phyloP scores from a whole-genome alignment of 331 rosid genomes.

The Rosa hybrid region DNA sequence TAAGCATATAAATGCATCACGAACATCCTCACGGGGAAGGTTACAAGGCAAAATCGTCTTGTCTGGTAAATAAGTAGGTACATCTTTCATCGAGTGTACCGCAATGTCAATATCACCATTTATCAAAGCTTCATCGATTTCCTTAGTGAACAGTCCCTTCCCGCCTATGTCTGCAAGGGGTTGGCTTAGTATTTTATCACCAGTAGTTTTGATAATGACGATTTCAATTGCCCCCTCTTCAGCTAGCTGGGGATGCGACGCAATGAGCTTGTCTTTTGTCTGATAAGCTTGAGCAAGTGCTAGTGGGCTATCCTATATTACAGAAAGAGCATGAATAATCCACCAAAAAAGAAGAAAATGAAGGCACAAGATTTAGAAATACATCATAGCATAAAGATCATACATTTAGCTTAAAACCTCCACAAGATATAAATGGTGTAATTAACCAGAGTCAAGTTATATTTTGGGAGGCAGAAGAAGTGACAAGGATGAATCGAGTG shows the following conservation, averaged over 20 bases:
- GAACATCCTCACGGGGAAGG: slow-evolving; percentile 85
- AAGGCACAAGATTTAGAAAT: neutral
- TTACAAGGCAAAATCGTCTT: slow-evolving; percentile 78
- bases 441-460: too few relatives aligned
- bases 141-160: slow-evolving; percentile 92
- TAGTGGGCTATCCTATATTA: slow-evolving; percentile 81
- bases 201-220: slow-evolving; percentile 80
- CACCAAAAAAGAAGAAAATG: slow-evolving; percentile 5
- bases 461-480: neutral
- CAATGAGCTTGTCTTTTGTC: slow-evolving; percentile 84
- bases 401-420: too few relatives aligned
- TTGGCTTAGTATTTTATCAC: slow-evolving; percentile 79
- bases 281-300: slow-evolving; percentile 93
- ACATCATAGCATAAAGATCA: too few relatives aligned
- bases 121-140: slow-evolving; percentile 86
- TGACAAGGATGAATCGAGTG: neutral
- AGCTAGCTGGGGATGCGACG: slow-evolving; percentile 68
- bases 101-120: slow-evolving; percentile 80
- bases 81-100: slow-evolving; percentile 96
- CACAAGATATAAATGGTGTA: too few relatives aligned
- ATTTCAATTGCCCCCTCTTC: slow-evolving; percentile 92
- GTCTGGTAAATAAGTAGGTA: slow-evolving; percentile 81
- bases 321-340: slow-evolving; percentile 37
- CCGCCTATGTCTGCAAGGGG: slow-evolving; percentile 94
- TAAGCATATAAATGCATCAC: slow-evolving; percentile 85